phyloP scores from a whole-genome alignment of 129 eudicot species.

The Lactuca sativa region DNA sequence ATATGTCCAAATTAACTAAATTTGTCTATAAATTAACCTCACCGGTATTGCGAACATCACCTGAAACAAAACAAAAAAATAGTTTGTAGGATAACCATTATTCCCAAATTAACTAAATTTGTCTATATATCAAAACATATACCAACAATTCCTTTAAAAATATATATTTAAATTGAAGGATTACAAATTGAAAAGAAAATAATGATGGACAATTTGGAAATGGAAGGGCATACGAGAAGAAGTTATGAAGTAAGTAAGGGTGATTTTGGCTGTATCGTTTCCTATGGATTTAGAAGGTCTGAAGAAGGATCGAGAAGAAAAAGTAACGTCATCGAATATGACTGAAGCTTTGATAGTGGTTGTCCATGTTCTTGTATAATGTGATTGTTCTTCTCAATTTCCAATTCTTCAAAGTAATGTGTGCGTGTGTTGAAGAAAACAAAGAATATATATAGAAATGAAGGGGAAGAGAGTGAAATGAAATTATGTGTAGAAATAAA shows the following conservation, averaged over 20 bases:
- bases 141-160: too few relatives aligned
- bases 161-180: too few relatives aligned
- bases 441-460: too few relatives aligned
- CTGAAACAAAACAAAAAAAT: not conserved
- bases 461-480: not conserved
- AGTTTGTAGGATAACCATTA: not conserved
- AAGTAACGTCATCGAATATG: not conserved
- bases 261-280: conserved; percentile 3
- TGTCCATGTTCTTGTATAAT: conserved; percentile 12
- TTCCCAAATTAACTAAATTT: too few relatives aligned
- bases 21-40: not conserved
- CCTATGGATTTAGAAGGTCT: not conserved
- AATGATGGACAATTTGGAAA: not conserved
- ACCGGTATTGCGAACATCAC: not conserved
- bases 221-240: not conserved
- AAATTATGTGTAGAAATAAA: not conserved
- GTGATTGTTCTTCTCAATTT: not conserved
- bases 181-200: not conserved
- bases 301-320: not conserved
- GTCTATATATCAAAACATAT: not conserved
- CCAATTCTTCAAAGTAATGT: too few relatives aligned
- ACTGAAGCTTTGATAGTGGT: conserved; percentile 13
- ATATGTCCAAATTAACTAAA: too few relatives aligned
- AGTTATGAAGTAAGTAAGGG: not conserved
- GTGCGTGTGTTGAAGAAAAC: not conserved